These are phyloP conservation scores for Rhynchosporium graminicola DNA, from an alignment of 2,329 filamentous ascomycete species.

Conservation along the genomic window DNA sequence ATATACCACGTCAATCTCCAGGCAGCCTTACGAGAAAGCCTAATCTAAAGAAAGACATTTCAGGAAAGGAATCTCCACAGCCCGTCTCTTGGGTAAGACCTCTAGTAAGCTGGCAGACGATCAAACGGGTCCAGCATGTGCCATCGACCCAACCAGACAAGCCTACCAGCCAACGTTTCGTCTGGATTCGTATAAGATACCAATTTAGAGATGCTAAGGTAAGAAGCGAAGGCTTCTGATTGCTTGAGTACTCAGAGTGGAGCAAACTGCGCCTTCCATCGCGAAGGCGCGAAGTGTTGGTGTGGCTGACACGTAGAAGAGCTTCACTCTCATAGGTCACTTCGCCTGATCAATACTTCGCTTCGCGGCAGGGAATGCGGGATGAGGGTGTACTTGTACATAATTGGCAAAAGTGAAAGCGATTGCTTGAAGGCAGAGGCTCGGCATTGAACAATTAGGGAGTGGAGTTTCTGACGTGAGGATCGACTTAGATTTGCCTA, in stretches of 20 bases:
- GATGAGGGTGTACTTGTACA: not conserved
- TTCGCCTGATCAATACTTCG: not conserved
- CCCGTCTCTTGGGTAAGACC: slow-evolving; percentile 6
- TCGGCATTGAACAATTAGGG: not conserved
- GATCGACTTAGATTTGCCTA: not conserved
- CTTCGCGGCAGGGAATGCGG: not conserved
- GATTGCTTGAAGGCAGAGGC: not conserved
- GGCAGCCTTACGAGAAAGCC: not conserved
- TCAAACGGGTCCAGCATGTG: not conserved
- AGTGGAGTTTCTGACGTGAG: not conserved
- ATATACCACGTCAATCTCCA: not conserved
- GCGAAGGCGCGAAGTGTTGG: not conserved
- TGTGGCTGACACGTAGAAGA: not conserved
- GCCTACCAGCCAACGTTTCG: not conserved
- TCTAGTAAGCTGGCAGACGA: not conserved
- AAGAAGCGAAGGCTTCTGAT: no score
- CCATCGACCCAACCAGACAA: not conserved
- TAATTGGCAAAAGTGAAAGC: not conserved
- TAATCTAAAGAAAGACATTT: not conserved
- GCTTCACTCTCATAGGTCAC: not conserved
- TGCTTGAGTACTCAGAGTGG: no score
- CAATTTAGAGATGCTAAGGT: not conserved
- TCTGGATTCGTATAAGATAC: not conserved
- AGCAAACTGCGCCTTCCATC: not conserved
- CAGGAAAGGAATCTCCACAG: not conserved